Conservation (phyloP, 2,329 filamentous ascomycete species). For the Cordyceps tenuipes region DNA sequence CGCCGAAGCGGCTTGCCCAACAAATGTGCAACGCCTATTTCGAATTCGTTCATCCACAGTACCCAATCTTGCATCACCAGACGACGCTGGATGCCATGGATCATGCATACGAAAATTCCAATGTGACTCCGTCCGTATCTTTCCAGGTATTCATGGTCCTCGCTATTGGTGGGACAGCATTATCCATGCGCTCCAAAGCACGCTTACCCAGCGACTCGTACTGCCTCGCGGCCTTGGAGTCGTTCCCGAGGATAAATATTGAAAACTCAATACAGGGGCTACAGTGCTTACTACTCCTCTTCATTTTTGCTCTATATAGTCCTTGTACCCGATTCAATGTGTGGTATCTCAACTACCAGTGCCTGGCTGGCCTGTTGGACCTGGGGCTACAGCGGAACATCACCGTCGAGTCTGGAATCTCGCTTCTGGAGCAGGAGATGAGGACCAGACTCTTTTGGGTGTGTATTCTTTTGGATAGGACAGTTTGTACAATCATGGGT, state of each 20-base stretch:
- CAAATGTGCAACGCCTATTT: conserved; percentile 40
- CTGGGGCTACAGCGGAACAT: conserved; percentile 44
- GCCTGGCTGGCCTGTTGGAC: conserved; percentile 41
- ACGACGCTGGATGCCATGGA: conserved; percentile 33
- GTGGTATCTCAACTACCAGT: conserved; percentile 49
- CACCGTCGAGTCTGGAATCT: conserved; percentile 32
- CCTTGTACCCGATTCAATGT: conserved; percentile 40
- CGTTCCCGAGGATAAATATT: conserved; percentile 37
- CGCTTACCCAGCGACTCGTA: conserved; percentile 41
- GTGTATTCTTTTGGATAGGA: conserved; percentile 42
- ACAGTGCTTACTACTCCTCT: conserved; percentile 38
- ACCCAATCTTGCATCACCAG: conserved; percentile 40
- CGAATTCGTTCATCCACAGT: conserved; percentile 37
- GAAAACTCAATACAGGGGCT: conserved; percentile 41
- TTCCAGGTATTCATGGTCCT: conserved; percentile 48
- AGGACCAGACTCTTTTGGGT: conserved; percentile 49
- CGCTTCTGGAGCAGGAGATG: conserved; percentile 43
- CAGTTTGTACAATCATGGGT: conserved; percentile 47
- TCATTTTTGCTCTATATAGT: conserved; percentile 43
- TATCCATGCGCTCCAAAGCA: conserved; percentile 34
- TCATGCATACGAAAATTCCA: conserved; percentile 25
- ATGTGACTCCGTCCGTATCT: conserved; percentile 21
- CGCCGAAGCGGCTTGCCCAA: conserved; percentile 26
- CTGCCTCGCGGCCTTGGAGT: conserved; percentile 37
- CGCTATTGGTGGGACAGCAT: conserved; percentile 37